Evolutionary conservation across 768 basidiomycete genomes (phyloP).

Genomic region (Lentinula sp.): DNA sequence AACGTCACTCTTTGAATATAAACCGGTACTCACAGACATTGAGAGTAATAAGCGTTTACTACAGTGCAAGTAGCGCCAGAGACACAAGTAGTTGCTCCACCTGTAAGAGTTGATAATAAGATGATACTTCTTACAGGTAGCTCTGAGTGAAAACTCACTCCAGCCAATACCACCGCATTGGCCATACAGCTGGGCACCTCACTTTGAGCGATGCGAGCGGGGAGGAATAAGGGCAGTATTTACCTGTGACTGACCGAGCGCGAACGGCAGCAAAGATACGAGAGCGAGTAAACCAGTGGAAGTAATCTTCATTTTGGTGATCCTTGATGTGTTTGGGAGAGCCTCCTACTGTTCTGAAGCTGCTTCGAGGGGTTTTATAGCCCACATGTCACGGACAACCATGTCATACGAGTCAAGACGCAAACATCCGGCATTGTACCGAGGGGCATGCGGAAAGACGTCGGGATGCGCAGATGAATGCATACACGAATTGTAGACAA

Average conservation of each 20-base stretch:
- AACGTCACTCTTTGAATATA: background rate
- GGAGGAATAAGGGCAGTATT: background rate
- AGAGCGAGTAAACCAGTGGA: conserved; percentile 5
- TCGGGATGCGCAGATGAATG: conserved; percentile 14
- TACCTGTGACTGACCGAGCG: conserved; percentile 3
- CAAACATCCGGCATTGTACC: conserved; percentile 32
- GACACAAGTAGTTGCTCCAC: conserved; percentile 7
- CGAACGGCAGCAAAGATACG: conserved; percentile 1
- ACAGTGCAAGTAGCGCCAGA: conserved; percentile 4
- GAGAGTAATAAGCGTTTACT: conserved; percentile 2
- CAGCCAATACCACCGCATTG: conserved; percentile 9
- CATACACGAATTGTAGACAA: background rate
- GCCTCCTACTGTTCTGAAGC: background rate
- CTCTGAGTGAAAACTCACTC: background rate
- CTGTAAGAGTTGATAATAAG: background rate
- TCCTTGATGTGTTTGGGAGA: background rate
- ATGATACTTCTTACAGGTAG: background rate
- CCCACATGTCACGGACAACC: background rate
- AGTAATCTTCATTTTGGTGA: conserved; percentile 2
- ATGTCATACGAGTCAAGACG: background rate
- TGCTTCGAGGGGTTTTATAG: background rate
- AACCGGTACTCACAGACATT: background rate
- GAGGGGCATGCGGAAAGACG: conserved; percentile 20
- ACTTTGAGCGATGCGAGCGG: background rate
- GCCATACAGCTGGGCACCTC: background rate